Conservation (phyloP, 495 filamentous ascomycete species). For the Friedmanniomyces endolithicus region DNA sequence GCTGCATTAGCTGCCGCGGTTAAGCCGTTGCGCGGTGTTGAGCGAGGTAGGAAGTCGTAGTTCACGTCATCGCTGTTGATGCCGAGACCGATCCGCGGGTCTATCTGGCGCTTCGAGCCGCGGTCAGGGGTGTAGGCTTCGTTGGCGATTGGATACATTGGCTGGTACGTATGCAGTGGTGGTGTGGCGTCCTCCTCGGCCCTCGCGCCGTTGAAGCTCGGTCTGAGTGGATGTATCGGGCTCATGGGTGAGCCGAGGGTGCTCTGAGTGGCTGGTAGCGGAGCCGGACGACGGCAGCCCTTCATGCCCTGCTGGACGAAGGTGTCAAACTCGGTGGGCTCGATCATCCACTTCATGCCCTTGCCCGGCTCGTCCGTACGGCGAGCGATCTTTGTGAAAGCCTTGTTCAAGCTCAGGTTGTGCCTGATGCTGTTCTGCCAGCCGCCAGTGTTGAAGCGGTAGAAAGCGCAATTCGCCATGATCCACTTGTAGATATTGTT, state of each 20-base stretch:
- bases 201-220: conserved; percentile 1
- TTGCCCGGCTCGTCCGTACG: conserved; percentile 92
- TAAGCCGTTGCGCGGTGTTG: conserved; percentile 16
- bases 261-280: conserved; percentile 17
- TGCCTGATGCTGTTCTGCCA: conserved; percentile 99
- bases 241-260: conserved; percentile 14
- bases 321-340: conserved; percentile 65
- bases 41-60: conserved; percentile 16
- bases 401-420: conserved; percentile 85
- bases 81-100: conserved; percentile 5
- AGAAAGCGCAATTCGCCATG: conserved; percentile 77
- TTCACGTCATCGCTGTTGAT: conserved; percentile 13
- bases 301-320: conserved; percentile 45
- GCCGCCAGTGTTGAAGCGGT: conserved; percentile 65
- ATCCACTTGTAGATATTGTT: conserved; percentile 88
- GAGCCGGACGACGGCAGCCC: conserved; percentile 22
- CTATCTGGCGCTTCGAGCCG: conserved; percentile 32
- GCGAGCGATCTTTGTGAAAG: conserved; percentile 82
- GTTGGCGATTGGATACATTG: conserved; percentile 23
- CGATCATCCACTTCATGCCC: conserved; percentile 96
- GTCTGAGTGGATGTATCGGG: conserved; percentile 2
- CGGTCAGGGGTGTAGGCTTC: conserved; percentile 45
- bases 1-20: conserved; percentile 16
- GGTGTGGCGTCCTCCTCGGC: conserved; percentile 32
- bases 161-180: conserved; percentile 34